Evolutionary conservation across 2,329 filamentous ascomycete species (phyloP), one percentile per base, ranked within the genome.

Genomic region (Aspergillus fumigatiaffinis): DNA sequence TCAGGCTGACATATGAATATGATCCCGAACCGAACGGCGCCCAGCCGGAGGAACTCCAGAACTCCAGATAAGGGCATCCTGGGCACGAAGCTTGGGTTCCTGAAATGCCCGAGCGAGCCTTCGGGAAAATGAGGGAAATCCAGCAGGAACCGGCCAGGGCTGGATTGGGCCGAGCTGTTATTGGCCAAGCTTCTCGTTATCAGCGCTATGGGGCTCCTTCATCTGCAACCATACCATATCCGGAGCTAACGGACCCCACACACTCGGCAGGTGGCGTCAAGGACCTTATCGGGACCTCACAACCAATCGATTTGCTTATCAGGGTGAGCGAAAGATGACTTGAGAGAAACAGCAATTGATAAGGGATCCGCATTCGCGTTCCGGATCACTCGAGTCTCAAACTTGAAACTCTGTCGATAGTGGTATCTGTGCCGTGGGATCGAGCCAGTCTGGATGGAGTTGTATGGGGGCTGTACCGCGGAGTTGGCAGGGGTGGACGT

Each of bases 101-200:
- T 52, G 50, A 42, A 52, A 42, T 53, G 47, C 57, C 61, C 61
- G 60, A 60, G 25, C 38, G 28, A 41, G 23, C 44, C 42, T 53
- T 55, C 58, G 58, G 60, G 47, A 47, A 23, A 56, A 58, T 32
- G 35, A 59, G 59, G 57, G 46, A 58, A 35, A 17, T 10, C 28
- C 23, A 42, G 28, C n/a, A 38, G 42, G 32, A 48, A 35, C 38
- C 48, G 29, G 38, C 32, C 28, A 48, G 21, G 42, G 2, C 21
- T 10, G 12, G 23, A 7, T 26, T 26, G 12, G 44, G 44, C 44
- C 12, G 14, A 53, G 25, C 21, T 50, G 46, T 57, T 47, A 62
- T 62, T 62, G 60, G 60, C 52, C 29, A 52, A 57, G 57, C 46
- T 51, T 54, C 47, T 53, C 52, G 60, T 62, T 63, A 63, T 63